Percentiles rank a stretch among this genome's conserved stretches.
Evolutionary conservation across 108 stramenopile species (phyloP).

Genomic region (Fistulifera pelliculosa): DNA sequence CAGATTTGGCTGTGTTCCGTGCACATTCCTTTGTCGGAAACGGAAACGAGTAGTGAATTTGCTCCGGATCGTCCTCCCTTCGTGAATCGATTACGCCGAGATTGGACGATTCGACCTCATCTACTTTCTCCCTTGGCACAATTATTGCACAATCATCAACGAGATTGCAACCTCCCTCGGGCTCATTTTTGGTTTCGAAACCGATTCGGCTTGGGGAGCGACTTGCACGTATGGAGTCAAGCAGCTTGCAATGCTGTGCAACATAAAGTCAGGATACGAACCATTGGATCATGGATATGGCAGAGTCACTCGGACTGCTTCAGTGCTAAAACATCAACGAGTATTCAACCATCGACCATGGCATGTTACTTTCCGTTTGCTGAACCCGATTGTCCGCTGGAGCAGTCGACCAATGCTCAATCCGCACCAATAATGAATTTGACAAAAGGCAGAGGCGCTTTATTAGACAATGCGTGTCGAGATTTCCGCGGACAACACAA

Average conservation of each 20-base stretch:
- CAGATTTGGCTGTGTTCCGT: too few relatives aligned
- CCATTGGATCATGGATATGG: conserved; percentile 29
- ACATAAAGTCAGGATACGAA: conserved; percentile 18
- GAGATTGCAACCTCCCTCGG: conserved; percentile 22
- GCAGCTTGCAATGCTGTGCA: conserved; percentile 38
- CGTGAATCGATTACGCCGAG: conserved; percentile 20
- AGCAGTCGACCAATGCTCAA: conserved; percentile 8
- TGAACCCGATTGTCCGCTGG: conserved; percentile 35
- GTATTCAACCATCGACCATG: conserved; percentile 17
- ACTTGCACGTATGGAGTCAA: conserved; percentile 37
- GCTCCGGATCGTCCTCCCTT: too few relatives aligned
- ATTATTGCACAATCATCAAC: conserved; percentile 23
- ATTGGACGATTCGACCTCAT: conserved; percentile 32
- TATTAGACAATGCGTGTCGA: neutral
- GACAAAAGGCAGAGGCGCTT: neutral
- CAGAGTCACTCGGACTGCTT: conserved; percentile 23
- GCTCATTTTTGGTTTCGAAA: conserved; percentile 26
- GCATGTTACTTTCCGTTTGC: conserved; percentile 40
- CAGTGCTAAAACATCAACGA: neutral
- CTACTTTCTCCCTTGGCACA: conserved; percentile 8
- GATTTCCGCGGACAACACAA: conserved; percentile 2
- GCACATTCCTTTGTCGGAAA: too few relatives aligned
- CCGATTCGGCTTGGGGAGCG: conserved; percentile 43
- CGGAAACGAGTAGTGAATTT: too few relatives aligned
- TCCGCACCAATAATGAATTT: neutral